Percentiles rank a stretch among this genome's conserved stretches.
phyloP scores from a whole-genome alignment of 1,139 yeast genomes.

The Ashbya aceris region DNA sequence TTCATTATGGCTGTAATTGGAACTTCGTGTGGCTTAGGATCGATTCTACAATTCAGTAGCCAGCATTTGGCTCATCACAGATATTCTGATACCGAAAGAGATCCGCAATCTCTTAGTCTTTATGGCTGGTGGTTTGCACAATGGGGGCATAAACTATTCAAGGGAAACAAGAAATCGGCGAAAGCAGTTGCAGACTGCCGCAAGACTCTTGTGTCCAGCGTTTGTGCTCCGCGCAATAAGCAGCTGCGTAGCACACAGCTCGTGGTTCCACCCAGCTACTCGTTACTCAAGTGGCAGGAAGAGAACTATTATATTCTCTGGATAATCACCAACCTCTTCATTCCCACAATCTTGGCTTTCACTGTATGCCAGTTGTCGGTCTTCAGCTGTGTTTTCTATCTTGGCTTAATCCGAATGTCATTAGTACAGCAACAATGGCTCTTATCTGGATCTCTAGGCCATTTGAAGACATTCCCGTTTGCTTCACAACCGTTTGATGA shows the following conservation, averaged over 20 bases:
- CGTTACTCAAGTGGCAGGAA: conserved; percentile 52
- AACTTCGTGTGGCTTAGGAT: conserved; percentile 53
- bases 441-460: conserved; percentile 53
- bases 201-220: conserved; percentile 48
- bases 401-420: conserved; percentile 52
- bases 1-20: conserved; percentile 45
- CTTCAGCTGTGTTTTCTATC: conserved; percentile 49
- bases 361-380: conserved; percentile 37
- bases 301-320: conserved; percentile 39
- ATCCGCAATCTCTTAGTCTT: conserved; percentile 43
- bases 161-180: conserved; percentile 33
- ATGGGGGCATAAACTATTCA: conserved; percentile 22
- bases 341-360: conserved; percentile 43
- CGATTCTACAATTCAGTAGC: conserved; percentile 54
- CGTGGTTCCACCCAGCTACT: conserved; percentile 32
- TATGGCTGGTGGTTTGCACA: conserved; percentile 29
- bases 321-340: conserved; percentile 37
- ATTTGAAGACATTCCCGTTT: conserved; percentile 29
- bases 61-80: conserved; percentile 65
- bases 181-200: conserved; percentile 54
- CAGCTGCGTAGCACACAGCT: conserved; percentile 27
- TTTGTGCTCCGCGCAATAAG: conserved; percentile 30
- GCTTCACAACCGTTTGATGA: conserved; percentile 53
- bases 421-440: conserved; percentile 51
- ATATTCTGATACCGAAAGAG: conserved; percentile 56